Percentiles rank a stretch among this genome's conserved stretches.
Conservation (phyloP, 1,284 basidiomycete species). For the Rhodotorula sp. region DNA sequence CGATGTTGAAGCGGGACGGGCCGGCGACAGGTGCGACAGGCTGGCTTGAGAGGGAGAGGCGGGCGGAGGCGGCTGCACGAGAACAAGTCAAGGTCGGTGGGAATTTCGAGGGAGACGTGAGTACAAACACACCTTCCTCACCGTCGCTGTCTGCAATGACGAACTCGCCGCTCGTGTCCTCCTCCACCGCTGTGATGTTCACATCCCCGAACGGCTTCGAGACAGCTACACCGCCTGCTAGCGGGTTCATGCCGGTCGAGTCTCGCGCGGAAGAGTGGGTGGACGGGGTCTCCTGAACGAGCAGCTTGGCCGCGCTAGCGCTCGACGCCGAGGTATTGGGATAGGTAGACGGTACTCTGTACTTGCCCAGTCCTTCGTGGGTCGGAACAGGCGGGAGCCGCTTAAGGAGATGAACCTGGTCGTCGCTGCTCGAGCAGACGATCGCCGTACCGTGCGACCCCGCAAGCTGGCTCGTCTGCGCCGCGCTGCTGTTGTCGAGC, state of each 20-base stretch:
- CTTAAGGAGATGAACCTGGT: background rate
- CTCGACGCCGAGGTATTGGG: too few species aligned
- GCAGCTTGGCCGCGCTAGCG: background rate
- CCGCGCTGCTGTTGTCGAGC: background rate
- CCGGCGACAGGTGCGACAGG: background rate
- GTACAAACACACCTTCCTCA: conserved; percentile 1
- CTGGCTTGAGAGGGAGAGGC: background rate
- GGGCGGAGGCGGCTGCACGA: background rate
- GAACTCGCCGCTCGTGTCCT: conserved; percentile 1
- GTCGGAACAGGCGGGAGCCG: too few species aligned
- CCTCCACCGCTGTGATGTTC: background rate
- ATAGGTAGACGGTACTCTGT: background rate
- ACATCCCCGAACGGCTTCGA: too few species aligned
- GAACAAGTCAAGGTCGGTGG: background rate
- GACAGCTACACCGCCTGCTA: background rate
- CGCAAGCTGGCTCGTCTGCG: background rate
- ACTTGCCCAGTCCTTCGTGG: background rate
- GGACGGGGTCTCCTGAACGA: conserved; percentile 5
- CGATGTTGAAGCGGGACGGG: background rate
- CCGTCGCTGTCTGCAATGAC: conserved; percentile 22
- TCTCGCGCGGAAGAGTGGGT: background rate
- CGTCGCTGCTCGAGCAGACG: background rate
- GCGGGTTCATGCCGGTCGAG: background rate
- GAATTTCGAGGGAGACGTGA: too few species aligned
- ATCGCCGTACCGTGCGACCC: background rate